Percentiles rank a stretch among this genome's conserved stretches.
Evolutionary conservation across 2,329 filamentous ascomycete species (phyloP).

Genomic region (Neonectria sp.): DNA sequence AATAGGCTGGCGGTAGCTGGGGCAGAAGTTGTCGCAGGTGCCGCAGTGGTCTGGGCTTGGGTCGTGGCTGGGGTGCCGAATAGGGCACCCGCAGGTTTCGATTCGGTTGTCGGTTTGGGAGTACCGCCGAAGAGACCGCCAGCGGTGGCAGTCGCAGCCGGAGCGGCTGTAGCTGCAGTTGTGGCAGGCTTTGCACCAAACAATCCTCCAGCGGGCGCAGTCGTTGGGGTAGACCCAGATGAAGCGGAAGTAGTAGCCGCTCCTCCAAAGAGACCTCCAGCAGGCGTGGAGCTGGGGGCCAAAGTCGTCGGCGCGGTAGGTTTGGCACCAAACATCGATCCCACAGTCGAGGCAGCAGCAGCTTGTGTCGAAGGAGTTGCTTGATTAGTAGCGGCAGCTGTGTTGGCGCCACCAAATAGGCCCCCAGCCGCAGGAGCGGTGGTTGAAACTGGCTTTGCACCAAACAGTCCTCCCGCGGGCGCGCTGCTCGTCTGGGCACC

Average conservation of each 20-base stretch:
- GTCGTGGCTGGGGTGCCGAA: slow-evolving; percentile 45
- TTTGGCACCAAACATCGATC: slow-evolving; percentile 59
- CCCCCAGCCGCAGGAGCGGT: slow-evolving; percentile 43
- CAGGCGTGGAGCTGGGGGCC: slow-evolving; percentile 51
- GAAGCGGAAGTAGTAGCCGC: slow-evolving; percentile 48
- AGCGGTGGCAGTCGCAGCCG: slow-evolving; percentile 46
- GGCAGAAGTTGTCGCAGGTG: slow-evolving; percentile 47
- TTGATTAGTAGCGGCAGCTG: slow-evolving; percentile 44
- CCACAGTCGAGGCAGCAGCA: slow-evolving; percentile 36
- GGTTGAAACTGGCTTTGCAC: slow-evolving; percentile 48
- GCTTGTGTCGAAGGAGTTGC: slow-evolving; percentile 39
- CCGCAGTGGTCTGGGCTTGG: slow-evolving; percentile 37
- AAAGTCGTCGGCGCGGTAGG: slow-evolving; percentile 53
- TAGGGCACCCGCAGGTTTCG: slow-evolving; percentile 45
- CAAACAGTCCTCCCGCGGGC: slow-evolving; percentile 53
- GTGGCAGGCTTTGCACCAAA: slow-evolving; percentile 52
- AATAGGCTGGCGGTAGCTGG: slow-evolving; percentile 53
- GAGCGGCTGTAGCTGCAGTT: slow-evolving; percentile 47
- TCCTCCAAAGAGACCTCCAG: slow-evolving; percentile 55
- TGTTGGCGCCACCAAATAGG: slow-evolving; percentile 41
- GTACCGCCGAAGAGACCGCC: slow-evolving; percentile 44
- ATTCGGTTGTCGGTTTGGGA: slow-evolving; percentile 42
- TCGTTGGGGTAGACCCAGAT: slow-evolving; percentile 48
- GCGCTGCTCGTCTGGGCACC: slow-evolving; percentile 51
- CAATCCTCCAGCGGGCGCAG: slow-evolving; percentile 49